Evolutionary conservation across 768 basidiomycete species (phyloP).

Genomic region (Serendipita sp.): DNA sequence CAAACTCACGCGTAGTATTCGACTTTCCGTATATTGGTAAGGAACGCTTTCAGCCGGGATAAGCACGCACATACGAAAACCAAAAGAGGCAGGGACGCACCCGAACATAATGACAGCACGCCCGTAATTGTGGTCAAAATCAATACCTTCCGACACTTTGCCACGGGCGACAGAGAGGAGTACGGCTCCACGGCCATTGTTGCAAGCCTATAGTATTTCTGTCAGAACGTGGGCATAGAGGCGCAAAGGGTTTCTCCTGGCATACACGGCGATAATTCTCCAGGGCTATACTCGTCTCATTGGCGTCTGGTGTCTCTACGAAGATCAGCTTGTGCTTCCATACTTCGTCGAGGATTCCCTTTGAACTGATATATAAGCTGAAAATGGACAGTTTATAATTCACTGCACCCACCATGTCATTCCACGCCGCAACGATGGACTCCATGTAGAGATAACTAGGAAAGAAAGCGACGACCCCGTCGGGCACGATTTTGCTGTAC

Average conservation of each 20-base stretch:
- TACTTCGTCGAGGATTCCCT: conserved; percentile 98
- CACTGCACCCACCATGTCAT: conserved; percentile 75
- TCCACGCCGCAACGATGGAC: conserved; percentile 99
- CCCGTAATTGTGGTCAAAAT: conserved; percentile 99
- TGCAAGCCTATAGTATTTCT: conserved; percentile 56
- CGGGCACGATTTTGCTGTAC: conserved; percentile 94
- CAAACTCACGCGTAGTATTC: conserved; percentile 57
- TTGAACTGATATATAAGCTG: conserved; percentile 10
- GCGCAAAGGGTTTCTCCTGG: neutral
- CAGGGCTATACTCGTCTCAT: conserved; percentile 93
- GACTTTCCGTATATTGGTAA: conserved; percentile 95
- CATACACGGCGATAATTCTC: conserved; percentile 89
- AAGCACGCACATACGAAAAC: neutral
- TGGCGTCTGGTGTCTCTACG: conserved; percentile 97
- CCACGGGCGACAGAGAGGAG: conserved; percentile 94
- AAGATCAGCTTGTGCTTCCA: conserved; percentile 99
- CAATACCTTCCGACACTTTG: conserved; percentile 99
- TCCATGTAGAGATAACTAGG: conserved; percentile 99
- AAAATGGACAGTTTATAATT: conserved; percentile 11
- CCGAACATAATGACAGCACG: conserved; percentile 99
- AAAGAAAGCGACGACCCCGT: conserved; percentile 98
- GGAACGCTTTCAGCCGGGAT: conserved; percentile 44
- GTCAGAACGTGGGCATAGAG: neutral
- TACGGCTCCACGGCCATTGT: conserved; percentile 95
- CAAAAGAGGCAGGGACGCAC: conserved; percentile 29